phyloP scores from a whole-genome alignment of 768 basidiomycete species.

The Chalciporus piperatus region DNA sequence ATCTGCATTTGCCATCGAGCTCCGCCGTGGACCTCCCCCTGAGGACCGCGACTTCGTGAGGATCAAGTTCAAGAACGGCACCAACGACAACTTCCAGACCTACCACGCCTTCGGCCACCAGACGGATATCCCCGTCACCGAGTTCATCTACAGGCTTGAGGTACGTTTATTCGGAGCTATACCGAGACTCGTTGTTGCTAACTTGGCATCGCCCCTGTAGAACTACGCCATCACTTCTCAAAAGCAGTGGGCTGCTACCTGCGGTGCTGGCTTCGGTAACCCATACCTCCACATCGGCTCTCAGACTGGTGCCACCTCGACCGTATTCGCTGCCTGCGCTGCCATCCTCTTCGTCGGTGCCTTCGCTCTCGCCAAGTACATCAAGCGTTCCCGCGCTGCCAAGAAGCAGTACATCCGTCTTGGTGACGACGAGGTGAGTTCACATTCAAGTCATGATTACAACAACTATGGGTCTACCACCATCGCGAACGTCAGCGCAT shows the following conservation, averaged over 20 bases:
- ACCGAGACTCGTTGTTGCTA: background rate
- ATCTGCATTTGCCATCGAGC: slow-evolving; percentile 74
- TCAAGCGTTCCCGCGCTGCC: slow-evolving; percentile 33
- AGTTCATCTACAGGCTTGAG: slow-evolving; percentile 82
- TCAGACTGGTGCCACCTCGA: slow-evolving; percentile 30
- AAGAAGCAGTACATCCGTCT: slow-evolving; percentile 36
- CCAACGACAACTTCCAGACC: slow-evolving; percentile 56
- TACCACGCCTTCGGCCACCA: slow-evolving; percentile 74
- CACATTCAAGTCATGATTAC: background rate
- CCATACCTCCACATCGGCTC: slow-evolving; percentile 32
- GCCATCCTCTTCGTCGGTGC: slow-evolving; percentile 35
- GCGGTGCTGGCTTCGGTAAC: slow-evolving; percentile 33
- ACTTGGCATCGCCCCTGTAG: slow-evolving; percentile 20
- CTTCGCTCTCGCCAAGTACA: slow-evolving; percentile 33
- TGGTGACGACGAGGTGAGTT: slow-evolving; percentile 37
- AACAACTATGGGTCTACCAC: slow-evolving; percentile 11
- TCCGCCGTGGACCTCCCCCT: slow-evolving; percentile 70
- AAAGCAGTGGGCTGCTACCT: slow-evolving; percentile 43
- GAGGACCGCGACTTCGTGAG: slow-evolving; percentile 80
- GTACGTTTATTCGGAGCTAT: slow-evolving; percentile 36
- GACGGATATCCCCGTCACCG: slow-evolving; percentile 76
- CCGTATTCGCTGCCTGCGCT: slow-evolving; percentile 33
- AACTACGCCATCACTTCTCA: slow-evolving; percentile 45
- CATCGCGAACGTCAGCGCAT: slow-evolving; percentile 2
- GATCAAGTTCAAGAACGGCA: slow-evolving; percentile 85